Evolutionary conservation across 1,284 basidiomycete genomes (phyloP).

Genomic region (Puccinia polysora): DNA sequence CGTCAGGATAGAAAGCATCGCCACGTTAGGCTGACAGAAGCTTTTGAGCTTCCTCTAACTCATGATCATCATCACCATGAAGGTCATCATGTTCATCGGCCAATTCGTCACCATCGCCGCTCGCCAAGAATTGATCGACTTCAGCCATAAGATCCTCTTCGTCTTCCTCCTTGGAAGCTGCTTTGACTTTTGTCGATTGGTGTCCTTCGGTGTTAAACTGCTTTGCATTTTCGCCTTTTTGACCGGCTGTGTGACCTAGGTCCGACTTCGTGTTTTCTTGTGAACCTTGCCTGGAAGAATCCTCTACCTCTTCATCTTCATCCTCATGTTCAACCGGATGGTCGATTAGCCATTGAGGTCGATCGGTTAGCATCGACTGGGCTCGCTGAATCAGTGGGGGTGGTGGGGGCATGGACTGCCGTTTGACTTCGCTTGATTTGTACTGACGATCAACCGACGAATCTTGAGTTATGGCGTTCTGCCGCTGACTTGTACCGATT

Average conservation of each 20-base stretch:
- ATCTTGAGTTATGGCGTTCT: constrained; percentile 54
- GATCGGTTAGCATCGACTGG: constrained; percentile 76
- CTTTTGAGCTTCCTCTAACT: constrained; percentile 42
- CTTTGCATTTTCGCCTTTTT: not conserved
- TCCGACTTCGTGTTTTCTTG: constrained; percentile 6
- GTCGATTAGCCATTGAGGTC: constrained; percentile 88
- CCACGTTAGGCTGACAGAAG: too few relatives aligned
- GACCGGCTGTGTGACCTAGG: not conserved
- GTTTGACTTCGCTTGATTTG: constrained; percentile 57
- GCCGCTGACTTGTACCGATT: constrained; percentile 1
- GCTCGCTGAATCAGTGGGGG: constrained; percentile 66
- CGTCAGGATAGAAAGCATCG: too few relatives aligned
- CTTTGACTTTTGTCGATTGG: constrained; percentile 50
- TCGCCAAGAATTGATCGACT: constrained; percentile 56
- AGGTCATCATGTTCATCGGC: constrained; percentile 5
- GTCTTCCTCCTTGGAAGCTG: constrained; percentile 56
- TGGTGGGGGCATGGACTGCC: constrained; percentile 56
- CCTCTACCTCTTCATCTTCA: constrained; percentile 63
- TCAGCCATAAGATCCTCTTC: constrained; percentile 79
- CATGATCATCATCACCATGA: constrained; percentile 23
- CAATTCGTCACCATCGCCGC: constrained; percentile 44
- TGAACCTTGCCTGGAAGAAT: too few relatives aligned
- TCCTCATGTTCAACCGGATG: constrained; percentile 78
- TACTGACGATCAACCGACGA: constrained; percentile 43
- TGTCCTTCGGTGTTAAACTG: not conserved